A percentile compares a stretch with the other conserved stretches of the same genome.
phyloP scores from a whole-genome alignment of 805 yeast species.

The Cyberlindnera japonica region DNA sequence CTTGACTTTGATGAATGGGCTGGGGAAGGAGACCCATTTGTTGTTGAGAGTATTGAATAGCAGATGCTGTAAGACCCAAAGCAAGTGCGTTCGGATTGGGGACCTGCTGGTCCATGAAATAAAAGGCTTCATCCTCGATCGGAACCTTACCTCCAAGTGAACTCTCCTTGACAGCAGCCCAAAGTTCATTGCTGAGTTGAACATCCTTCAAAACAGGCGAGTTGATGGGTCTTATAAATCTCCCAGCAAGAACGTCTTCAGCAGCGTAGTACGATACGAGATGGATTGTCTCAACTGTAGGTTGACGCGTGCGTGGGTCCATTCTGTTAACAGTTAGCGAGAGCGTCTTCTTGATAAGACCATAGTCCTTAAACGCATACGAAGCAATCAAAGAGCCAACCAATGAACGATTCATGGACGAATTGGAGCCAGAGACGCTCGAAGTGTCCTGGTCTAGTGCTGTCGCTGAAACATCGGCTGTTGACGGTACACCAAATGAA shows the following conservation, averaged over 20 bases:
- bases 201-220: constrained; percentile 46
- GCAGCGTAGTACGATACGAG: constrained; percentile 76
- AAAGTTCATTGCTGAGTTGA: constrained; percentile 43
- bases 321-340: constrained; percentile 34
- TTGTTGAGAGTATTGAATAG: too few species aligned
- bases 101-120: constrained; percentile 34
- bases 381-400: constrained; percentile 58
- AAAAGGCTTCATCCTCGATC: constrained; percentile 48
- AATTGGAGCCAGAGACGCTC: too few species aligned
- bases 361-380: constrained; percentile 64
- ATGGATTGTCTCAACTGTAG: constrained; percentile 47
- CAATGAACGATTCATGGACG: constrained; percentile 31
- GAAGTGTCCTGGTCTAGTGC: too few species aligned
- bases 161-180: constrained; percentile 55
- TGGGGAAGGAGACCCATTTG: too few species aligned
- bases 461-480: too few species aligned
- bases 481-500: too few species aligned
- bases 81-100: constrained; percentile 22
- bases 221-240: constrained; percentile 55
- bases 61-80: constrained; percentile 19
- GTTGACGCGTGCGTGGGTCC: constrained; percentile 11
- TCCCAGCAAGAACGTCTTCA: constrained; percentile 62
- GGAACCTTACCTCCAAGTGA: constrained; percentile 53
- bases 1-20: too few species aligned
- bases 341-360: constrained; percentile 80